phyloP scores from a whole-genome alignment of 23 red algal species.

The Gracilariopsis chorda region DNA sequence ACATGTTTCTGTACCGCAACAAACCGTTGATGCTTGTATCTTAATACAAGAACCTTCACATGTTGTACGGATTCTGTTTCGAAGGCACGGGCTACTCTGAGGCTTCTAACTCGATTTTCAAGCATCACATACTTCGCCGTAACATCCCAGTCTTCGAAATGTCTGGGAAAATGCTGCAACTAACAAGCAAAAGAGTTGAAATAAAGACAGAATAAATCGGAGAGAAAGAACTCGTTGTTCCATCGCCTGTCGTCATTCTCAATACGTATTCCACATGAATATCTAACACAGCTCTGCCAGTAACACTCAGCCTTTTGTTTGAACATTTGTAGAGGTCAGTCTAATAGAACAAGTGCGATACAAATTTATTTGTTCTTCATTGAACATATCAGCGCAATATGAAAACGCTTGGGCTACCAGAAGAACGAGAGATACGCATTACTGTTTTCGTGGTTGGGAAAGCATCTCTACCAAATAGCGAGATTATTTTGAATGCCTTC shows the following conservation, averaged over 20 bases:
- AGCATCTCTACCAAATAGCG: too few relatives aligned
- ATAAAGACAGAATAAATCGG: not conserved
- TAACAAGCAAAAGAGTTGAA: not conserved
- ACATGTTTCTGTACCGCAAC: not conserved
- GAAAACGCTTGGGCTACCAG: too few relatives aligned
- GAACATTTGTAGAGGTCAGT: not conserved
- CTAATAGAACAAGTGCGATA: too few relatives aligned
- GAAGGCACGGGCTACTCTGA: not conserved
- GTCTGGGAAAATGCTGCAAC: not conserved
- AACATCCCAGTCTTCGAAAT: not conserved
- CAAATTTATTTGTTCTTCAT: too few relatives aligned
- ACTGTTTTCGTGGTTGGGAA: too few relatives aligned
- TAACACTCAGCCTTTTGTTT: not conserved
- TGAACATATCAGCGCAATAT: too few relatives aligned
- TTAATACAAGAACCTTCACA: not conserved
- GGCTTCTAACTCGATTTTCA: not conserved
- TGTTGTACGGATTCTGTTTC: not conserved
- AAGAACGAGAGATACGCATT: too few relatives aligned
- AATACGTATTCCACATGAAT: not conserved
- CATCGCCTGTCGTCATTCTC: not conserved
- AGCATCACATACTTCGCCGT: not conserved
- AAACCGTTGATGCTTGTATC: not conserved
- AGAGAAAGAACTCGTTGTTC: not conserved
- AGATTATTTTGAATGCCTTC: too few relatives aligned
- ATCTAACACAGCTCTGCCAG: not conserved